Conservation (phyloP, 176 grass and related monocot genomes). For the Zea mays region Zm-B73-REFERENCE-NAM-5.0 NC_050100.1:209559501-209560000, state of each 20-base stretch:
- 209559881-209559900: slow-evolving; percentile 97
- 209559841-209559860: not conserved
- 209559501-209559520: not conserved
- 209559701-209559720: not conserved
- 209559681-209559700: not conserved
- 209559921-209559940: slow-evolving; percentile 97
- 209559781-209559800: not conserved
- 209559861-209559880: slow-evolving; percentile 90
- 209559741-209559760: not conserved
- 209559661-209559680: not conserved
- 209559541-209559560: not conserved
- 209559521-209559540: not conserved
- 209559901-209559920: slow-evolving; percentile 96
- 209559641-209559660: not conserved
- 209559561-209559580: not conserved
- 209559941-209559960: slow-evolving; percentile 87
- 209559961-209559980: slow-evolving; percentile 8
- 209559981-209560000: not conserved
- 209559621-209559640: not conserved
- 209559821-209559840: not conserved
- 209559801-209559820: not conserved
- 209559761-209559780: not conserved
- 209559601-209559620: not conserved
- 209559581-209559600: not conserved
- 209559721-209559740: not conserved